phyloP scores from a whole-genome alignment of 2,329 filamentous ascomycete species.

The Penicillium capsulatum region DNA sequence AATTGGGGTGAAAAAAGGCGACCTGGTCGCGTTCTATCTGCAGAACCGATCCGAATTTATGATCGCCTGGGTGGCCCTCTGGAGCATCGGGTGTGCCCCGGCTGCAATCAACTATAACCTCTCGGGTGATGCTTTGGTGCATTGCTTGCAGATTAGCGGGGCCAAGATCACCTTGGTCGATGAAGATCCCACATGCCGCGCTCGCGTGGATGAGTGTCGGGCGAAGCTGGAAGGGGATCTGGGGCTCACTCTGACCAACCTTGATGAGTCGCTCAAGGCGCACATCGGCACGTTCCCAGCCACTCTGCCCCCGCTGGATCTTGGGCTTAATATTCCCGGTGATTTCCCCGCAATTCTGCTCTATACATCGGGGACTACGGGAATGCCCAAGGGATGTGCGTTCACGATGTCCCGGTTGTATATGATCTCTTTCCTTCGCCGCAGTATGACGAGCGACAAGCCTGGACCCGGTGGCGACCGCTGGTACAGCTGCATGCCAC shows the following conservation, averaged over 20 bases:
- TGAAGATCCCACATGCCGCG: slow-evolving; percentile 50
- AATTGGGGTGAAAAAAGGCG: slow-evolving; percentile 55
- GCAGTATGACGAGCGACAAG: slow-evolving; percentile 27
- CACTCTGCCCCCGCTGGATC: slow-evolving; percentile 52
- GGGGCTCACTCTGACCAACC: slow-evolving; percentile 54
- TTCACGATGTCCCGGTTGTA: slow-evolving; percentile 54
- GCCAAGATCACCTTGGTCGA: slow-evolving; percentile 58
- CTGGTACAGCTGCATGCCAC: slow-evolving; percentile 73
- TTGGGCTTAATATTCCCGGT: slow-evolving; percentile 50
- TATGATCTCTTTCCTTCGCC: slow-evolving; percentile 34
- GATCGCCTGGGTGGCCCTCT: slow-evolving; percentile 61
- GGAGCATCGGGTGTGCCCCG: slow-evolving; percentile 63
- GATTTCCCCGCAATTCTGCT: slow-evolving; percentile 60
- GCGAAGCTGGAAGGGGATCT: slow-evolving; percentile 51
- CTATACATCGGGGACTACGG: slow-evolving; percentile 74
- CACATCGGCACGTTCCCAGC: slow-evolving; percentile 49
- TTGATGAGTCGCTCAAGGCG: slow-evolving; percentile 49
- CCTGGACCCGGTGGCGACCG: slow-evolving; percentile 47
- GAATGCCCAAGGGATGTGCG: slow-evolving; percentile 66
- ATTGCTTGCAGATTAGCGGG: slow-evolving; percentile 59
- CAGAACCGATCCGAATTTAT: slow-evolving; percentile 65
- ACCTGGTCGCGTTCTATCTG: slow-evolving; percentile 64
- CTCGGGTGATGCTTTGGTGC: slow-evolving; percentile 58
- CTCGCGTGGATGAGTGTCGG: slow-evolving; percentile 53
- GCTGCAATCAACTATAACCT: slow-evolving; percentile 70